A percentile compares a stretch with the other conserved stretches of the same genome.
Conservation (phyloP, 176 grass and related monocot genomes). For the Lolium multiflorum region DNA sequence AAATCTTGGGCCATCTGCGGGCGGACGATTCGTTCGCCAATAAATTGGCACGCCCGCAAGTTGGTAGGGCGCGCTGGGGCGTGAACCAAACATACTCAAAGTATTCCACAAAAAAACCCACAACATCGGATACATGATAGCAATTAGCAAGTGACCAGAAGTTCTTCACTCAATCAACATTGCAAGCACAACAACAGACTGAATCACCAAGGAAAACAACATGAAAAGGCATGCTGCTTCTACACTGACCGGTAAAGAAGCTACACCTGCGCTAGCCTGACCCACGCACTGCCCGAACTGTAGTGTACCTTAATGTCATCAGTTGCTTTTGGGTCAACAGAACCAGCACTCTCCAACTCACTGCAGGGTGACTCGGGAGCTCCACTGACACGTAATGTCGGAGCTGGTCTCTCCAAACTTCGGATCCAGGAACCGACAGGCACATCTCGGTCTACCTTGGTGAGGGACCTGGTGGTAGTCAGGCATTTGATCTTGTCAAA, state of each 20-base stretch:
- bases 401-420: not conserved
- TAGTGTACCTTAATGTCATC: constrained; percentile 21
- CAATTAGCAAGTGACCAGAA: too few species aligned
- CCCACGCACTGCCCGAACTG: not conserved
- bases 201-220: not conserved
- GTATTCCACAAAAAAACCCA: too few species aligned
- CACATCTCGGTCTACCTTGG: not conserved
- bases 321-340: not conserved
- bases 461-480: constrained; percentile 16
- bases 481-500: constrained; percentile 48
- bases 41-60: too few species aligned
- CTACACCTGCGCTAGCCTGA: constrained; percentile 3
- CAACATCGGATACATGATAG: too few species aligned
- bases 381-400: not conserved
- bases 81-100: too few species aligned
- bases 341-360: constrained; percentile 6
- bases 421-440: not conserved
- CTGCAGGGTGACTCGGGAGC: not conserved
- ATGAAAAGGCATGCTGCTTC: not conserved
- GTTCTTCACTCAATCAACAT: not conserved
- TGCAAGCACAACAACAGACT: not conserved
- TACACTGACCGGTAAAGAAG: not conserved
- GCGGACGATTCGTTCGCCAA: too few species aligned
- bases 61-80: too few species aligned
- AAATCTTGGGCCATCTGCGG: too few species aligned